These are phyloP conservation scores for Penicillium brasilianum DNA, from an alignment of 2,329 filamentous ascomycete genomes.

Conservation along the genomic window DNA sequence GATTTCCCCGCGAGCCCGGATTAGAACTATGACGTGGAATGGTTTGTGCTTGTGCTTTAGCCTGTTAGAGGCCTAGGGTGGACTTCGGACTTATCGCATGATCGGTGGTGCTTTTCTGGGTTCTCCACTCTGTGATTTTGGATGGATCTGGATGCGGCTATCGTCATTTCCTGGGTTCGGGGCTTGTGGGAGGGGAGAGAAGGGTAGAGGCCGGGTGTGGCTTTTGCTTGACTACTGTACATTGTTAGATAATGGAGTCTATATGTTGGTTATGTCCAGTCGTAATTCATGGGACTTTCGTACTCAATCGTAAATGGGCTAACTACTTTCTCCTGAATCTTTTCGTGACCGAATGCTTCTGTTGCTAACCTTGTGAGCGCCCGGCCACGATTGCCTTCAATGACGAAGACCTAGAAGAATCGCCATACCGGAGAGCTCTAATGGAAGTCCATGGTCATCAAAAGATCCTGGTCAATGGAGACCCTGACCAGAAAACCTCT, in stretches of 20 bases:
- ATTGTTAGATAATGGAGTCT: no score
- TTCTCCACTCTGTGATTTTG: neutral
- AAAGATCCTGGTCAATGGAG: neutral
- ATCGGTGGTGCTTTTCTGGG: neutral
- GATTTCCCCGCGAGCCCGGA: conserved; percentile 24
- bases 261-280: neutral
- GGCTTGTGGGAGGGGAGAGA: neutral
- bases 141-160: neutral
- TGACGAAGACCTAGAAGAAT: neutral
- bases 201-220: no score
- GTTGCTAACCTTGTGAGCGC: no score
- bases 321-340: no score
- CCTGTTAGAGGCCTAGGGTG: neutral
- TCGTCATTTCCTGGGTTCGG: neutral
- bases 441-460: neutral
- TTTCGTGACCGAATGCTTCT: no score
- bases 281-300: no score
- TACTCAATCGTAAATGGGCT: no score
- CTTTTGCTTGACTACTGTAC: no score
- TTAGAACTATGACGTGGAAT: neutral
- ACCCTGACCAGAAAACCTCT: neutral
- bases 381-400: no score
- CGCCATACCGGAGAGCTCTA: neutral
- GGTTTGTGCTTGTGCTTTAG: no score
- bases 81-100: neutral